phyloP scores from a whole-genome alignment of 768 basidiomycete species.

The Rhodotorula graminis region DNA sequence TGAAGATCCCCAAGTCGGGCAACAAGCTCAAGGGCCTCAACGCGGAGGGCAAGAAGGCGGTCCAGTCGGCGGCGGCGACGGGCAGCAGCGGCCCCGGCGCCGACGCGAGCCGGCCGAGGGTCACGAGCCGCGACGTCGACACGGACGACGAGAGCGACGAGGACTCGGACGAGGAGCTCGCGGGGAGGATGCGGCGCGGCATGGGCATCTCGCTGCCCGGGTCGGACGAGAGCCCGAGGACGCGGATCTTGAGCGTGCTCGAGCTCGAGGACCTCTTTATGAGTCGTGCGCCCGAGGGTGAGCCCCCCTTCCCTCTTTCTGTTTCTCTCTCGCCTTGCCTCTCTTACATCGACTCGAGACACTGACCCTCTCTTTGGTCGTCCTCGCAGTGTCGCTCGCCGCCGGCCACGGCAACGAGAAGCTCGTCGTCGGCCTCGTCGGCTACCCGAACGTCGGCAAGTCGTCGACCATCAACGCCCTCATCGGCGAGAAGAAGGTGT shows the following conservation, averaged over 20 bases:
- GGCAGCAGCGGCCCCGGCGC: background rate
- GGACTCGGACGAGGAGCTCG: slow-evolving; percentile 28
- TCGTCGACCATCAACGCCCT: slow-evolving; percentile 96
- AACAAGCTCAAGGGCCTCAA: slow-evolving; percentile 48
- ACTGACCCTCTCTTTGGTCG: background rate
- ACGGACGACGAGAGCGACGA: slow-evolving; percentile 27
- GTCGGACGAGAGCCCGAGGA: slow-evolving; percentile 49
- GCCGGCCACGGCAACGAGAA: slow-evolving; percentile 56
- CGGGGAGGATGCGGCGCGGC: slow-evolving; percentile 19
- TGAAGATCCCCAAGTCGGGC: slow-evolving; percentile 40
- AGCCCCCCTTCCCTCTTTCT: background rate
- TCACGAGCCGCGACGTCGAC: slow-evolving; percentile 3
- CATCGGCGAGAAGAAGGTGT: slow-evolving; percentile 90
- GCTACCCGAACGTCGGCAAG: slow-evolving; percentile 98
- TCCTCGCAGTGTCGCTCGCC: slow-evolving; percentile 45
- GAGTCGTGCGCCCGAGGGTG: slow-evolving; percentile 63
- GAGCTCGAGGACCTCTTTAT: slow-evolving; percentile 83
- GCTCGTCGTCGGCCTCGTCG: slow-evolving; percentile 82
- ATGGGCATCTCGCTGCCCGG: slow-evolving; percentile 32
- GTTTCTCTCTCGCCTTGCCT: background rate
- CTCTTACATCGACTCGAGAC: background rate
- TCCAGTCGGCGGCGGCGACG: slow-evolving; percentile 47
- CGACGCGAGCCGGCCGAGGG: background rate
- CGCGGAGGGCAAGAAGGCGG: slow-evolving; percentile 41
- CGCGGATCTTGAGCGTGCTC: slow-evolving; percentile 71